Evolutionary conservation across 148 eudicot genomes (phyloP).

Genomic region (Agrostemma githago): DNA sequence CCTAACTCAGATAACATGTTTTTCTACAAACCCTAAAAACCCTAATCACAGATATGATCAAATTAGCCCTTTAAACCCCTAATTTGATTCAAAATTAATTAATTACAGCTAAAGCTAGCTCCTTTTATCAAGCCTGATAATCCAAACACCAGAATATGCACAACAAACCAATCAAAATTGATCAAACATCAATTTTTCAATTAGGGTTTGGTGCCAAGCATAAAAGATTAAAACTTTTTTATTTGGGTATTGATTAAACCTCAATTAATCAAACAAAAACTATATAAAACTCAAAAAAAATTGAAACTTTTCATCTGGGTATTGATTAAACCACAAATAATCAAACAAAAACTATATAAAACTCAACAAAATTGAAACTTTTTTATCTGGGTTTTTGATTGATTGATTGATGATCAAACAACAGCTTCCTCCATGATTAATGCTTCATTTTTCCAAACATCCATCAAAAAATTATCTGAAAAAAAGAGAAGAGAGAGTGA

Average conservation of each 20-base stretch:
- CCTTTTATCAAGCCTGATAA: slow-evolving; percentile 2
- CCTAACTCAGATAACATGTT: slow-evolving; percentile 72
- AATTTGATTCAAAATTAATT: not conserved
- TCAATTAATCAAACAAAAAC: slow-evolving; percentile 15
- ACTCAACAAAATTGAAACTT: slow-evolving; percentile 2
- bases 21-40: slow-evolving; percentile 33
- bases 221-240: too few relatives aligned
- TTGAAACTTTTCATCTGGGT: slow-evolving; percentile 27
- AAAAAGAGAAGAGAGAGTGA: not conserved
- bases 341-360: slow-evolving; percentile 4
- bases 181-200: slow-evolving; percentile 24
- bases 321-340: slow-evolving; percentile 9
- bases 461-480: not conserved
- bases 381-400: slow-evolving; percentile 25
- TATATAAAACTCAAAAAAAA: not conserved
- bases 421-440: slow-evolving; percentile 19
- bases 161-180: slow-evolving; percentile 9
- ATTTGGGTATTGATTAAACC: not conserved
- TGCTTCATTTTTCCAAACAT: slow-evolving; percentile 9
- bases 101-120: slow-evolving; percentile 20
- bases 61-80: slow-evolving; percentile 22
- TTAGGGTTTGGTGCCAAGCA: slow-evolving; percentile 1
- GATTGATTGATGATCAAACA: slow-evolving; percentile 24
- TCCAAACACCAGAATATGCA: slow-evolving; percentile 1
- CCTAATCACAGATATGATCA: slow-evolving; percentile 25